Percentiles rank a stretch among this genome's conserved stretches.
These are phyloP conservation scores for Chlorella sp. DNA, from an alignment of 139 green algal species.

Conservation along the genomic window DNA sequence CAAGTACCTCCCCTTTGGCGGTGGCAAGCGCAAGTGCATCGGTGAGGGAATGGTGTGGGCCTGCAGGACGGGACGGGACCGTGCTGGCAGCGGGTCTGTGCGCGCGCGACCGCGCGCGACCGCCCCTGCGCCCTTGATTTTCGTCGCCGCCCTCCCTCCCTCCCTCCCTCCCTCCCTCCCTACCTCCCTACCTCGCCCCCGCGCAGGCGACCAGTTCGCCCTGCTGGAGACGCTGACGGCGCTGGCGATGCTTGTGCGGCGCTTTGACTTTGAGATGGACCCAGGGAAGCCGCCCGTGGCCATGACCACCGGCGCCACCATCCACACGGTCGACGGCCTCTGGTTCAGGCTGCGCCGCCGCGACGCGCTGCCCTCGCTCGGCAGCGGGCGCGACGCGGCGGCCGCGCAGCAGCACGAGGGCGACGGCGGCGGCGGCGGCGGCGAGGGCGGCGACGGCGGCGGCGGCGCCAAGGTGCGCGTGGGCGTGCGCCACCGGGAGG, in stretches of 20 bases:
- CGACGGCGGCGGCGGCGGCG: not conserved
- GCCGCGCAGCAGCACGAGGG: not conserved
- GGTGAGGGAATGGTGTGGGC: slow-evolving; percentile 18
- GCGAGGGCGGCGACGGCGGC: too few relatives aligned
- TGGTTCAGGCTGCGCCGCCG: too few relatives aligned
- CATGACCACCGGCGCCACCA: slow-evolving; percentile 88
- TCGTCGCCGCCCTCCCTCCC: not conserved
- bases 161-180: not conserved
- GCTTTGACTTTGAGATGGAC: slow-evolving; percentile 80
- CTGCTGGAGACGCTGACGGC: slow-evolving; percentile 88
- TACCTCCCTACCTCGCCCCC: not conserved
- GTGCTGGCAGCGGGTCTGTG: not conserved
- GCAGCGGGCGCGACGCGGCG: slow-evolving; percentile 17
- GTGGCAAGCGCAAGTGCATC: slow-evolving; percentile 84
- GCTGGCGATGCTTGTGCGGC: slow-evolving; percentile 82
- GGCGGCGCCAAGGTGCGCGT: too few relatives aligned
- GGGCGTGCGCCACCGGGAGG: too few relatives aligned
- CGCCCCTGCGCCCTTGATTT: not conserved
- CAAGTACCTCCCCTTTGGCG: slow-evolving; percentile 88
- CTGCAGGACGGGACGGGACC: not conserved
- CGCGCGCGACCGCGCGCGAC: not conserved
- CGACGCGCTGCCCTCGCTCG: too few relatives aligned
- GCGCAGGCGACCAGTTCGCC: slow-evolving; percentile 83
- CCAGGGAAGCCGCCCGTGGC: slow-evolving; percentile 59
- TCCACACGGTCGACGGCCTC: slow-evolving; percentile 84